A percentile compares a stretch with the other conserved stretches of the same genome.
phyloP scores from a whole-genome alignment of 2,329 filamentous ascomycete species.

The Claviceps monticola region DNA sequence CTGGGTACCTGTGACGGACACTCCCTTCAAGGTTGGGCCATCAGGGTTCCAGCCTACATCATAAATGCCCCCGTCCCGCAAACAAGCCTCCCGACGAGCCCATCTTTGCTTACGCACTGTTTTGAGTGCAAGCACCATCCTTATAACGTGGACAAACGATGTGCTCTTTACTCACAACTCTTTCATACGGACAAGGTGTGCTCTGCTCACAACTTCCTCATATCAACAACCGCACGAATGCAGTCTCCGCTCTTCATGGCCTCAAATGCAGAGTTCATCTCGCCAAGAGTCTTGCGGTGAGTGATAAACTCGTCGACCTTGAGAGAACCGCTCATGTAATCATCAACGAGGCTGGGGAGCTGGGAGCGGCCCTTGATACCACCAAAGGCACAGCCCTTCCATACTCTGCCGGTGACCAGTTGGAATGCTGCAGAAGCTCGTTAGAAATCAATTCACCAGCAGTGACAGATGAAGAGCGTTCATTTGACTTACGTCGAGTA shows the following conservation, averaged over 20 bases:
- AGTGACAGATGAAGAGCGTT: background rate
- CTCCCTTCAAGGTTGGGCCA: background rate
- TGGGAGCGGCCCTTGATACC: slow-evolving; percentile 96
- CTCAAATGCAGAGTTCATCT: slow-evolving; percentile 83
- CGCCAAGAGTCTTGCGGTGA: slow-evolving; percentile 67
- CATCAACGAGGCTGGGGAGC: slow-evolving; percentile 70
- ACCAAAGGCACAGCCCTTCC: slow-evolving; percentile 96
- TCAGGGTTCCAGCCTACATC: background rate
- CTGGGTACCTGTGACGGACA: too few relatives aligned
- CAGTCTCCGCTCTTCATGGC: slow-evolving; percentile 95
- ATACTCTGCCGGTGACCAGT: slow-evolving; percentile 91
- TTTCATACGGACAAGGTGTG: background rate
- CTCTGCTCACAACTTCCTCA: slow-evolving; percentile 26
- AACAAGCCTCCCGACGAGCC: background rate
- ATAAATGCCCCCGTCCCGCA: background rate
- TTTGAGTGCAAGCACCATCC: background rate
- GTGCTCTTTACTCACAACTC: background rate
- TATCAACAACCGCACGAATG: slow-evolving; percentile 81
- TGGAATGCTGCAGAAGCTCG: slow-evolving; percentile 63
- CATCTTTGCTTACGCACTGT: background rate
- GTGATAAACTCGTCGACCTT: slow-evolving; percentile 99
- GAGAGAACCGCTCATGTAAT: slow-evolving; percentile 79
- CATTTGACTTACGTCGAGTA: slow-evolving; percentile 62
- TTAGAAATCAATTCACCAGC: background rate
- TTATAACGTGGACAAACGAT: background rate